Base-by-base conservation (phyloP, 768 basidiomycete genomes). In the Hortiboletus flavorubellus region DNA sequence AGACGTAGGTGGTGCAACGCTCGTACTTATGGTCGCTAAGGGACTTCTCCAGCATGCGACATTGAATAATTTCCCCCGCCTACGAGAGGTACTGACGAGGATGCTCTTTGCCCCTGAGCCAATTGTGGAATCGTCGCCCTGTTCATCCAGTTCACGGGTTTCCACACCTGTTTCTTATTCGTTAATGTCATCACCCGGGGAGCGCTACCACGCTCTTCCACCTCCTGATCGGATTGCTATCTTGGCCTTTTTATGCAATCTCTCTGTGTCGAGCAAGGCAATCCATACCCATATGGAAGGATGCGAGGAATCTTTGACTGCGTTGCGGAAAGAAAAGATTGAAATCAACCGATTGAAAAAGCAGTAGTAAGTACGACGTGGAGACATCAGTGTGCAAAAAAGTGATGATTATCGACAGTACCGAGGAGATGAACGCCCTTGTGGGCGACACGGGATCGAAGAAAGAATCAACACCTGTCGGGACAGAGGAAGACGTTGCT, bases 301-400 rank as follows among this genome's bases (percentile, higher is more conserved):
- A 43, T 92, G 91, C 64, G 93, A 95, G 65, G 83, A 89, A 62
- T 86, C 89, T 59, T 71, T 99, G 58, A 98, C 97, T 9, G 91
- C 94, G 29, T 76, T 97, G 34, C 76, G 97, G 59, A 99, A 98
- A 73, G 92, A 96, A 71, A 91, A 95, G 71, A 93, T 95, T 33
- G 97, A 98, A 59, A 85, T 94, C 57, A 97, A 97, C 73, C 81
- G 95, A 55, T 77, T 87, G 64, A 89, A 89, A 74, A 95, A 92
- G 71, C 85, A 88, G 67, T 80, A 86, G 95, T 96, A 70, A 75
- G 93, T 81, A 9, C 18, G 50, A 51, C 41, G 16, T 29, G 46
- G 18, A 45, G 46, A 56, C 18, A 45, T 43, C 55, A 29, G 42
- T 39, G 52, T 44, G 44, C 65, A 51, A 50, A 51, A 26, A 49